phyloP scores from a whole-genome alignment of 108 stramenopile genomes.

The Asterionellopsis glacialis region DNA sequence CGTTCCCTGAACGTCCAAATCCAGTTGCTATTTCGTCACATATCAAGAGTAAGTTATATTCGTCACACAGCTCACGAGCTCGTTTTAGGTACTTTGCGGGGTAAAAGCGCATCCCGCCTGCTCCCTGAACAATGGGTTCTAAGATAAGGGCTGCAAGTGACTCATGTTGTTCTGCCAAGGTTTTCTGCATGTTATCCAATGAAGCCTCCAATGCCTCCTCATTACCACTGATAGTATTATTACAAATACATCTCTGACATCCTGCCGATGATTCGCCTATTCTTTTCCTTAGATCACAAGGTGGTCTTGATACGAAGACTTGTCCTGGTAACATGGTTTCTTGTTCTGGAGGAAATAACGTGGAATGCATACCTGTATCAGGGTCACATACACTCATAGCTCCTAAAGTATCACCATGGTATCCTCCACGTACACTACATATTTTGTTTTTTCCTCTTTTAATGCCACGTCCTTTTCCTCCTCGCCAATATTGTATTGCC shows the following conservation, averaged over 20 bases:
- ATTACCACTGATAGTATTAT: neutral
- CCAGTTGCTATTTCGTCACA: slow-evolving; percentile 90
- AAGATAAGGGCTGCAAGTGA: slow-evolving; percentile 83
- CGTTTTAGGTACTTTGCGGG: slow-evolving; percentile 50
- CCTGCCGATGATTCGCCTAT: slow-evolving; percentile 1
- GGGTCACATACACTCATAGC: slow-evolving; percentile 90
- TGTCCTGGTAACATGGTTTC: slow-evolving; percentile 41
- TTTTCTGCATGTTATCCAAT: slow-evolving; percentile 23
- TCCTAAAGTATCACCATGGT: slow-evolving; percentile 89
- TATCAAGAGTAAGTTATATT: slow-evolving; percentile 72
- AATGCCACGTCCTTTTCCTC: no score
- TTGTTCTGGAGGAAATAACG: slow-evolving; percentile 23
- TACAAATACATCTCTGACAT: no score
- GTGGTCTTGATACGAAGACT: slow-evolving; percentile 46
- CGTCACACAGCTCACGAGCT: slow-evolving; percentile 65
- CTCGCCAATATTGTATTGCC: slow-evolving; percentile 79
- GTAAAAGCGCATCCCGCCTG: slow-evolving; percentile 88
- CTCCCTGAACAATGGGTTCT: slow-evolving; percentile 91
- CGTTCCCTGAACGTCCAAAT: slow-evolving; percentile 80
- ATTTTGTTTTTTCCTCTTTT: slow-evolving; percentile 21
- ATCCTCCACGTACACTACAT: slow-evolving; percentile 56
- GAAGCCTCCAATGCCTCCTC: slow-evolving; percentile 29
- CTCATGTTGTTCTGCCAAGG: slow-evolving; percentile 33
- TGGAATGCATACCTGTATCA: slow-evolving; percentile 76
- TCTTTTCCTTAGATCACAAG: slow-evolving; percentile 1